These are phyloP conservation scores for Geotrichum cucujoidarum DNA, from an alignment of 1,139 yeast genomes.

Conservation along the genomic window DNA sequence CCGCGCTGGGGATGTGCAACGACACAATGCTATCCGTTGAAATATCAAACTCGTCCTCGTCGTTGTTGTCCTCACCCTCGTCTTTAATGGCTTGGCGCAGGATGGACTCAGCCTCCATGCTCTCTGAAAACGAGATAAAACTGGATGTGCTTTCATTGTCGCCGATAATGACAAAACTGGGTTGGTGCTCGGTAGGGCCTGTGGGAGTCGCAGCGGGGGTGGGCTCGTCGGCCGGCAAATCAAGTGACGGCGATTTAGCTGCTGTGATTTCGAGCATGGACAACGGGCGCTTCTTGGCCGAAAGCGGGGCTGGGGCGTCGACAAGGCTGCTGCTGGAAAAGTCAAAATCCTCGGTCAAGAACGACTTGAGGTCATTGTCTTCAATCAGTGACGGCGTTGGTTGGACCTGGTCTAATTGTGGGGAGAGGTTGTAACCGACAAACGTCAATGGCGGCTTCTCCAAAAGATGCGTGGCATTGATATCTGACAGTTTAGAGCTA, in stretches of 20 bases:
- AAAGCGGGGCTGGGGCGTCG: not conserved
- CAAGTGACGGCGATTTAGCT: not conserved
- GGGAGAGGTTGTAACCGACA: not conserved
- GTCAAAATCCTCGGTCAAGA: constrained; percentile 9
- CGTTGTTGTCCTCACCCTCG: not conserved
- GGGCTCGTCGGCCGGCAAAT: constrained; percentile 1
- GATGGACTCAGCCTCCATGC: not conserved
- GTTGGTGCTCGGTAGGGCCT: not conserved
- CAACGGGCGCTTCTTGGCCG: not conserved
- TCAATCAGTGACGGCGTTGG: constrained; percentile 14
- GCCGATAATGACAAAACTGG: not conserved
- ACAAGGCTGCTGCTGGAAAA: not conserved
- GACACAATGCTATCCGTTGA: not conserved
- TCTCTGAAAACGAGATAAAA: not conserved
- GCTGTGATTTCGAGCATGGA: not conserved
- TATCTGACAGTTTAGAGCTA: not conserved
- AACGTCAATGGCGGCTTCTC: not conserved
- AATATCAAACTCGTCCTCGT: not conserved
- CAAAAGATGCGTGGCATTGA: not conserved
- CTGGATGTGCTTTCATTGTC: not conserved
- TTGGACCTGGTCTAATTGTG: constrained; percentile 6
- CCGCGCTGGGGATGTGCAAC: not conserved
- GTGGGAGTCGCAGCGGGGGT: constrained; percentile 3
- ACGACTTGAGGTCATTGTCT: constrained; percentile 14
- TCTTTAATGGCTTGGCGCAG: not conserved